Percentiles rank a stretch among this genome's conserved stretches.
Evolutionary conservation across 2,329 filamentous ascomycete genomes (phyloP).

Genomic region (Chaetomium strumarium): DNA sequence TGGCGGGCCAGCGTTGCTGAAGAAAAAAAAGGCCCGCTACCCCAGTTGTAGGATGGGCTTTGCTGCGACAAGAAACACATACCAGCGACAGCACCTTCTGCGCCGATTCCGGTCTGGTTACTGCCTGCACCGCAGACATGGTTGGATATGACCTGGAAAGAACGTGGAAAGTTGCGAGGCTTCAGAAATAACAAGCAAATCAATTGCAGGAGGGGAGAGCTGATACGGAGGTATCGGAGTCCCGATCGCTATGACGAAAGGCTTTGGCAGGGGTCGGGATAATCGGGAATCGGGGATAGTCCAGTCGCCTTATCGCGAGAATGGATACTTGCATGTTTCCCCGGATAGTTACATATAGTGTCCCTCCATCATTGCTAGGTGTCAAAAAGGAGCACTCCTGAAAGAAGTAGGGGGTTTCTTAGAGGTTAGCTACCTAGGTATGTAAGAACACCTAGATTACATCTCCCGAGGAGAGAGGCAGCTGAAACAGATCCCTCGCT

Average conservation of each 20-base stretch:
- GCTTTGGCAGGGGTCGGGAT: slow-evolving; percentile 1
- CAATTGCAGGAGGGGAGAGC: background rate
- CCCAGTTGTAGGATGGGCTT: background rate
- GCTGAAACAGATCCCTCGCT: too few species aligned
- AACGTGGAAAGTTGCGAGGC: too few species aligned
- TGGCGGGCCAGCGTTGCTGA: background rate
- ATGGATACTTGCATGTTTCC: background rate
- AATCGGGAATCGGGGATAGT: slow-evolving; percentile 9
- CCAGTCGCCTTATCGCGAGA: slow-evolving; percentile 2
- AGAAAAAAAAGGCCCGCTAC: background rate
- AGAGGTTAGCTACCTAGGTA: too few species aligned
- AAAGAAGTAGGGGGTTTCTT: too few species aligned
- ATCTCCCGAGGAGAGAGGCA: too few species aligned
- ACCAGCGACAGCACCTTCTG: slow-evolving; percentile 48
- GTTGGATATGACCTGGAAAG: background rate
- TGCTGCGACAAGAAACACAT: background rate
- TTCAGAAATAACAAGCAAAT: background rate
- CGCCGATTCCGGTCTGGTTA: slow-evolving; percentile 48
- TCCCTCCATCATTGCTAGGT: too few species aligned
- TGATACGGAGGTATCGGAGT: background rate
- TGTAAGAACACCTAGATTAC: too few species aligned
- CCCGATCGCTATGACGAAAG: slow-evolving; percentile 9
- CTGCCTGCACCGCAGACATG: slow-evolving; percentile 25
- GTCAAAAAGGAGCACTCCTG: too few species aligned
- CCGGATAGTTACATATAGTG: background rate